Conservation (phyloP, 257 asterid species). For the Plantago elongata region DNA sequence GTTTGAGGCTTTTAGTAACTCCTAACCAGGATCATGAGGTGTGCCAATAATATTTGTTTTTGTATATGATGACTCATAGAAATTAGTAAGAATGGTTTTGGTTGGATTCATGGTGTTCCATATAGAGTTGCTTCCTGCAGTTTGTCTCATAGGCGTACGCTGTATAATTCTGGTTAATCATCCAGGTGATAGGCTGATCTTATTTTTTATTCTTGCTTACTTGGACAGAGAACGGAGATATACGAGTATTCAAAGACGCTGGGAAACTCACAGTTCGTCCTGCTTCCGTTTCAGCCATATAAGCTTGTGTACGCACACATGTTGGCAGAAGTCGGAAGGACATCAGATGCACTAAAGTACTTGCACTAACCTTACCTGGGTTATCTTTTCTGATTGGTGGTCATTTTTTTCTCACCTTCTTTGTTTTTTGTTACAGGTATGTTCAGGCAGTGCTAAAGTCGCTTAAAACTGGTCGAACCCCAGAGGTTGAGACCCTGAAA, state of each 20-base stretch:
- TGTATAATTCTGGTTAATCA: slow-evolving; percentile 8
- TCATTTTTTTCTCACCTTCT: slow-evolving; percentile 14
- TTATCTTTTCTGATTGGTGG: slow-evolving; percentile 12
- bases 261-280: slow-evolving; percentile 91
- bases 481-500: slow-evolving; percentile 73
- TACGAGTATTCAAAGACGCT: slow-evolving; percentile 85
- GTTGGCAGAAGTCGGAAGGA: slow-evolving; percentile 97
- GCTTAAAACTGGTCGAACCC: slow-evolving; percentile 76
- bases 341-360: slow-evolving; percentile 85
- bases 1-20: not conserved
- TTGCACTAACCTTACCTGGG: slow-evolving; percentile 18
- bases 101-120: not conserved
- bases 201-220: slow-evolving; percentile 24
- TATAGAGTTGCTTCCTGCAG: slow-evolving; percentile 1
- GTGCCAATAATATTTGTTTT: not conserved
- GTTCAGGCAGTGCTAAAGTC: slow-evolving; percentile 82
- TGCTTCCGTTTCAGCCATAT: slow-evolving; percentile 91
- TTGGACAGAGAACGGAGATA: slow-evolving; percentile 87
- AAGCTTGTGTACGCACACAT: slow-evolving; percentile 86
- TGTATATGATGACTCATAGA: not conserved
- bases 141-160: slow-evolving; percentile 10
- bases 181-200: slow-evolving; percentile 14
- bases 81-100: not conserved
- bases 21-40: not conserved
- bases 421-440: slow-evolving; percentile 49